Evolutionary conservation across 129 eudicot species (phyloP), one percentile per base, ranked within the genome.

Genomic region (Glebionis coronaria): DNA sequence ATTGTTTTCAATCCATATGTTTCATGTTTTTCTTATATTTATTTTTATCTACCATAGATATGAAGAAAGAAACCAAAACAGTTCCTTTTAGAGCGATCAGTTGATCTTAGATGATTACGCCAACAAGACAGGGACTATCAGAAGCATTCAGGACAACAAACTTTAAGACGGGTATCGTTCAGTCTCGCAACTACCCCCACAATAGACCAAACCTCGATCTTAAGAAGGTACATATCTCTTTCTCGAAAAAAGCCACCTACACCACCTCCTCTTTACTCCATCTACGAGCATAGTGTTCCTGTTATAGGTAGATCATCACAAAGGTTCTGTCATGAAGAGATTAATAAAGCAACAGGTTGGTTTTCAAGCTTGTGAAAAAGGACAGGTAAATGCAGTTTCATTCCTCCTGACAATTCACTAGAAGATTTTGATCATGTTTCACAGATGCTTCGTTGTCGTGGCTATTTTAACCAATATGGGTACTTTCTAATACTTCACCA

Each of bases 251-350:
- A n/a, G n/a, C n/a, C n/a, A n/a, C n/a, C n/a, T n/a, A n/a, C n/a
- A n/a, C n/a, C n/a, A n/a, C 74, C 85, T 29, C 82, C 79, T 18
- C 77, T 77, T 44, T 81, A 82, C 69, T 81, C 85, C 1, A 64
- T 81, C 12, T 81, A 82, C 79, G 59, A 69, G 70, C 65, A 73
- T 53, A 81, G 71, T 42, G 77, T 65, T 44, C 85, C 82, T 0
- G 59, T 69, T 12, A 73, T 77, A 20, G 77, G 82, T 51, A 68
- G 56, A 73, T 79, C 85, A 4, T 82, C 85, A 52, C 61, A 71
- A 59, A 81, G 73, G 56, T 81, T 77, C 67, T 73, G 74, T 71
- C 63, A 81, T 47, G 74, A 69, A 23, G 85, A 81, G 77, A 73
- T 81, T 42, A 56, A 77, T 57, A 70, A 23, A 73, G 86, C 82